phyloP scores from a whole-genome alignment of 768 basidiomycete species.

The Termitomyces sp. region DNA sequence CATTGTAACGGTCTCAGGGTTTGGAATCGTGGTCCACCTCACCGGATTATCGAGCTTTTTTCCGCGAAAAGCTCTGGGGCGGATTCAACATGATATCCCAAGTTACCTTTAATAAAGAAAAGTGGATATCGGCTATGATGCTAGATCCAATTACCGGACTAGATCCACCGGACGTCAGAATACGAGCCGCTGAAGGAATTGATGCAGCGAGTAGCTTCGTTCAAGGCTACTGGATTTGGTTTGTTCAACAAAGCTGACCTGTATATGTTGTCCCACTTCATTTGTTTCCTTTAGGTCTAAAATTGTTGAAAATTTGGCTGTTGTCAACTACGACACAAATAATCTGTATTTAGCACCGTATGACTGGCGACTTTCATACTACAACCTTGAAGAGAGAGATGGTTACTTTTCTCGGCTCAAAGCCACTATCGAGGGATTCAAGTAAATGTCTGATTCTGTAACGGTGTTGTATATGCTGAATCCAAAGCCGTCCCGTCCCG shows the following conservation, averaged over 20 bases:
- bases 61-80: constrained; percentile 85
- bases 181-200: constrained; percentile 89
- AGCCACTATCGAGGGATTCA: constrained; percentile 73
- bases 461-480: neutral
- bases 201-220: constrained; percentile 85
- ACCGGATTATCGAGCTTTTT: constrained; percentile 81
- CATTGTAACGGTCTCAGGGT: constrained; percentile 36
- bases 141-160: constrained; percentile 90
- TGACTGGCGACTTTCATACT: constrained; percentile 86
- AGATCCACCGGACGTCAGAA: constrained; percentile 80
- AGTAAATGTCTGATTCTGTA: constrained; percentile 31
- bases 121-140: constrained; percentile 88
- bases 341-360: constrained; percentile 83
- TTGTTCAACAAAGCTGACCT: constrained; percentile 9
- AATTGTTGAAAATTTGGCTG: constrained; percentile 92
- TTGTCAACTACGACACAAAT: constrained; percentile 89
- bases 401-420: constrained; percentile 86
- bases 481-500: neutral
- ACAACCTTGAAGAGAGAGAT: constrained; percentile 89
- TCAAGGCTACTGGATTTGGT: constrained; percentile 95
- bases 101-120: constrained; percentile 76
- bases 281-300: constrained; percentile 55
- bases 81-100: constrained; percentile 82
- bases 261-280: neutral
- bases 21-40: constrained; percentile 93